These are phyloP conservation scores for Fagus sylvatica DNA, from an alignment of 306 rosid species.

Conservation along the genomic window DNA sequence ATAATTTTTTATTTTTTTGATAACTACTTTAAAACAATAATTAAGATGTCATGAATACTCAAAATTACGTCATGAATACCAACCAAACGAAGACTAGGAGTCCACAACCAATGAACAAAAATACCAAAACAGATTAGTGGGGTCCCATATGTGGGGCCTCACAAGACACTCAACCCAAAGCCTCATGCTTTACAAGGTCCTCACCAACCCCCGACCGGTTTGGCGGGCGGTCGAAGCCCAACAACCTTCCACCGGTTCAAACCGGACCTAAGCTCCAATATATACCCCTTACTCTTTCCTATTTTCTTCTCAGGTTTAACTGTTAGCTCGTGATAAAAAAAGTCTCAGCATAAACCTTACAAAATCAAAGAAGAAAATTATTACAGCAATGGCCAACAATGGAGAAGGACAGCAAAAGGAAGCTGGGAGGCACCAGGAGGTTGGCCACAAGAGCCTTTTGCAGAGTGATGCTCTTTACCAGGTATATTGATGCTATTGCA, in stretches of 20 bases:
- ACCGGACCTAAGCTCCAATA: constrained; percentile 39
- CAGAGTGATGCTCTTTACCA: constrained; percentile 96
- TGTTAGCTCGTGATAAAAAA: constrained; percentile 8
- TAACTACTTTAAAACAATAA: no score
- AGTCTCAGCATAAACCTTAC: background rate
- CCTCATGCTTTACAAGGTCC: constrained; percentile 2
- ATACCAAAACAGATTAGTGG: background rate
- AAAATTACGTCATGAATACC: no score
- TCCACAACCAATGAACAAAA: background rate
- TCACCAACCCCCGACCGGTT: constrained; percentile 82
- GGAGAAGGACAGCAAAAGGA: constrained; percentile 55
- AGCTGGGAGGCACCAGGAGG: constrained; percentile 84
- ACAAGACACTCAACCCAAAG: background rate
- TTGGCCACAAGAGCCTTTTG: constrained; percentile 96
- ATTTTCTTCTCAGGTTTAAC: constrained; percentile 12
- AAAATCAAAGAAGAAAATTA: background rate
- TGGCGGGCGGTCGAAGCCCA: constrained; percentile 46
- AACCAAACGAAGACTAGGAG: background rate
- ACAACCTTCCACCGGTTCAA: constrained; percentile 38
- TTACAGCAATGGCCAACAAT: constrained; percentile 58
- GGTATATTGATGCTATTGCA: constrained; percentile 30
- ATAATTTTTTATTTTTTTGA: no score
- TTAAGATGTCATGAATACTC: no score
- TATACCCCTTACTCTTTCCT: constrained; percentile 3
- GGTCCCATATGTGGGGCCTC: background rate